Base-by-base conservation (phyloP, 2,329 filamentous ascomycete genomes). In the Penicillium sp. region DNA sequence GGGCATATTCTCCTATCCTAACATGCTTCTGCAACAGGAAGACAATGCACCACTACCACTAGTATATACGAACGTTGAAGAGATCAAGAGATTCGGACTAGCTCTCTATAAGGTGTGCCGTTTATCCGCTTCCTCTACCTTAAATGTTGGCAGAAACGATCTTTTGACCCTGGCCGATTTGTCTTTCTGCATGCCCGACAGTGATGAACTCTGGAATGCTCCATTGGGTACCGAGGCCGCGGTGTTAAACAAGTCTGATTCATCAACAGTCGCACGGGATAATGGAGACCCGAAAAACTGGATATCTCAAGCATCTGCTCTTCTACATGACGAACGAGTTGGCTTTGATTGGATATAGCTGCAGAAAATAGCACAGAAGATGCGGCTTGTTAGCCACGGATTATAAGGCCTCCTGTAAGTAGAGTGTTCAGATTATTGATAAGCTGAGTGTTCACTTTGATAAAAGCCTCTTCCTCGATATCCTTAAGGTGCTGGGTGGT, bases 41-140 rank as follows among this genome's bases (percentile, higher is more conserved):
- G 11, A 46, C 12, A 45, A 54, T 26, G 62, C 60, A 11, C 63
- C 62, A 17, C 33, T 61, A 4, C 52, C 60, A 11, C 61, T 62
- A 50, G 41, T 65, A 41, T 67, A 59, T 53, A 55, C 61, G 17
- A 48, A 49, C 25, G 59, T 67, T 14, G 67, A 69, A 53, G 67
- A 69, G 44, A 59, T 61, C 28, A 69, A 69, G 58, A 57, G 62
- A n/a, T 68, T 69, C 33, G 61, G 61, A 14, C 41, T 70, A 7
- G 61, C 66, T 0, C 54, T 70, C 7, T 69, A 67, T 47, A 69
- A 67, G 46, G 46, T 67, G 2, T 60, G 58, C 36, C 56, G 62
- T 11, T 40, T 55, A 19, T 54, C 10, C n/a, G 43, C 42, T 41
- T 22, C 43, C 41, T 44, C 26, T 47, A 36, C 4, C 19, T 6